Conservation (phyloP, 306 rosid species). For the Geum urbanum region DNA sequence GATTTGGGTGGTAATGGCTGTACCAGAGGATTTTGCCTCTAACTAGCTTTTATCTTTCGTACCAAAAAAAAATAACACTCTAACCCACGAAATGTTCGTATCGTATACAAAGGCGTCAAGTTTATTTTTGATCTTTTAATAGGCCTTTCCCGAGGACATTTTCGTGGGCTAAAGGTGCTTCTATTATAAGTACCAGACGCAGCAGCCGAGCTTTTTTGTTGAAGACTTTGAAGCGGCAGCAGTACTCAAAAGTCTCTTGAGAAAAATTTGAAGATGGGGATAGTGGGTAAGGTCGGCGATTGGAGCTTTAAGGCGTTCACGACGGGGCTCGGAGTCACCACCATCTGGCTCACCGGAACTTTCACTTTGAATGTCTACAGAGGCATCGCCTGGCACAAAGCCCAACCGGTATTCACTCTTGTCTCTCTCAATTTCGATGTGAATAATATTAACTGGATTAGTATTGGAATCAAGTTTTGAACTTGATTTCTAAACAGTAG, state of each 20-base stretch:
- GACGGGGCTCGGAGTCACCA: constrained; percentile 60
- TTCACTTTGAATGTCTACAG: constrained; percentile 69
- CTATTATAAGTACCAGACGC: too few relatives aligned
- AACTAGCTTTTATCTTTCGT: too few relatives aligned
- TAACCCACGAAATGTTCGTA: too few relatives aligned
- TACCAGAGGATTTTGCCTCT: too few relatives aligned
- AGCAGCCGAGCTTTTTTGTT: too few relatives aligned
- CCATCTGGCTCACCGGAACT: constrained; percentile 68
- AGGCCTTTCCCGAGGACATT: too few relatives aligned
- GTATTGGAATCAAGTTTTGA: background rate
- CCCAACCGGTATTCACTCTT: constrained; percentile 51
- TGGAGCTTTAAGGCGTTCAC: constrained; percentile 76
- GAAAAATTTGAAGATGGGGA: constrained; percentile 41
- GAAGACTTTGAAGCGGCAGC: too few relatives aligned
- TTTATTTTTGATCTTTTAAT: too few relatives aligned
- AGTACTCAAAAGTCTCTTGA: background rate
- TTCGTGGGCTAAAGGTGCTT: too few relatives aligned
- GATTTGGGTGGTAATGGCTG: too few relatives aligned
- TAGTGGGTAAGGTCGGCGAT: constrained; percentile 59
- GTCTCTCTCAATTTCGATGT: background rate
- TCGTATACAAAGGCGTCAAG: too few relatives aligned
- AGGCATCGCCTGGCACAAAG: constrained; percentile 84
- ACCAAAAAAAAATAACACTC: too few relatives aligned
- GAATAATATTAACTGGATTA: background rate
- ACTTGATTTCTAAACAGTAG: background rate